Base-by-base conservation (phyloP, 2,329 filamentous ascomycete genomes). In the Fusarium liriodendri region DNA sequence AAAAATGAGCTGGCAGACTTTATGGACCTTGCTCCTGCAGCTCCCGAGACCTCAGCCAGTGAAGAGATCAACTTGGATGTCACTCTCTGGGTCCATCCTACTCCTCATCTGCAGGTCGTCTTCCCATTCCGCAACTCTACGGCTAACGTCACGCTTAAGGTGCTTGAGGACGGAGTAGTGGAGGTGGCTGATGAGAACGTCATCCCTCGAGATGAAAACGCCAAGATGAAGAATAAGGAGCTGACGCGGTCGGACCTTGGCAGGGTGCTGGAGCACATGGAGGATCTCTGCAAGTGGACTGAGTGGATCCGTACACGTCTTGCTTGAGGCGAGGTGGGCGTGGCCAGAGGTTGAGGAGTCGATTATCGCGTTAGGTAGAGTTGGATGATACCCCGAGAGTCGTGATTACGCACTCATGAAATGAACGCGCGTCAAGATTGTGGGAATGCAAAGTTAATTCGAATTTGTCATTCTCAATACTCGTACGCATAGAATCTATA, bases 151-250 rank as follows among this genome's bases (percentile, higher is more conserved):
- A 86, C 86, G 29, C 76, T 93, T 14, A 89, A 90, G 74, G 87
- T 94, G 20, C 84, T 88, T 22, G 84, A 87, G 38, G 90, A 92
- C 65, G 92, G 88, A 6, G 84, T 88, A 16, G 85, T 93, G 5
- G 84, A 88, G 20, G 84, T 94, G 38, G 81, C 86, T 4, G 86
- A 89, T 27, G 89, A 93, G 74, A 92, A 92, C 71, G 78, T 85
- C 18, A 72, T 83, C 29, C 70, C 73, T 40, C 66, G 62, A 18
- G 65, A 70, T 4, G 72, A 67, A 1, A 71, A 73, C 8, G 67
- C 78, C 22, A 80, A 79, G 38, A 77, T 77, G 7, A 82, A 82
- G 66, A 80, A 80, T n/a, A 83, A 80, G 71, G 77, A 78, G 60
- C 74, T 87, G 16, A 82, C 79, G 16, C 81, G 81, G 25, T 82